Percentiles rank a stretch among this genome's conserved stretches.
These are phyloP conservation scores for Crithidia thermophila DNA, from an alignment of 208 protist genomes.

Conservation along the genomic window DNA sequence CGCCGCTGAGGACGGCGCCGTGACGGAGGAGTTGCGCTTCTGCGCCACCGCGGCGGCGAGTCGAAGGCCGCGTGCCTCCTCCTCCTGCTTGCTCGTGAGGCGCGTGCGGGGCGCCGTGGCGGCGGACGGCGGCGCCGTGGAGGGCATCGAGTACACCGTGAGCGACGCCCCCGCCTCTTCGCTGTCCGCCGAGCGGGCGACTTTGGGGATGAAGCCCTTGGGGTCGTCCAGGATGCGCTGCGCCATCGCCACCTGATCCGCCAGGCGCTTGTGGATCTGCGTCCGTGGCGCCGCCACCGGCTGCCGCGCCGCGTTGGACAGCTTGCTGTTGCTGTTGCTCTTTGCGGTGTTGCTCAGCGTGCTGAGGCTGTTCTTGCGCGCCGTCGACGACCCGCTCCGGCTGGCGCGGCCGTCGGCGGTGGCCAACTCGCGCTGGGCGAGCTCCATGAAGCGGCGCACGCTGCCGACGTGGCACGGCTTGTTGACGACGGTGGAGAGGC, in stretches of 20 bases:
- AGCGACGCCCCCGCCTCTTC: not conserved
- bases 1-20: not conserved
- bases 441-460: constrained; percentile 43
- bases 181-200: not conserved
- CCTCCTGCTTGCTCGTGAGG: constrained; percentile 10
- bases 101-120: constrained; percentile 6
- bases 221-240: constrained; percentile 25
- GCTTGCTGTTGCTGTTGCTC: constrained; percentile 11
- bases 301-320: constrained; percentile 6
- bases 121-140: constrained; percentile 8
- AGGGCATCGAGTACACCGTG: not conserved
- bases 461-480: constrained; percentile 51
- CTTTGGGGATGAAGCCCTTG: constrained; percentile 15
- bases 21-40: not conserved
- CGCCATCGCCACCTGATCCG: constrained; percentile 26
- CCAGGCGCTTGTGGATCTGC: constrained; percentile 21
- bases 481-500: constrained; percentile 46
- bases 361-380: constrained; percentile 2
- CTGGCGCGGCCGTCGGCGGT: not conserved
- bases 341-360: constrained; percentile 12
- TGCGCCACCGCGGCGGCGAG: not conserved
- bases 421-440: constrained; percentile 48
- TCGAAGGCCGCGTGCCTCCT: not conserved
- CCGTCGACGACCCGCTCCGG: not conserved
- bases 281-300: not conserved